Evolutionary conservation across 2,329 filamentous ascomycete genomes (phyloP), one percentile per base, ranked within the genome.

Genomic region (Achaetomium macrosporum): DNA sequence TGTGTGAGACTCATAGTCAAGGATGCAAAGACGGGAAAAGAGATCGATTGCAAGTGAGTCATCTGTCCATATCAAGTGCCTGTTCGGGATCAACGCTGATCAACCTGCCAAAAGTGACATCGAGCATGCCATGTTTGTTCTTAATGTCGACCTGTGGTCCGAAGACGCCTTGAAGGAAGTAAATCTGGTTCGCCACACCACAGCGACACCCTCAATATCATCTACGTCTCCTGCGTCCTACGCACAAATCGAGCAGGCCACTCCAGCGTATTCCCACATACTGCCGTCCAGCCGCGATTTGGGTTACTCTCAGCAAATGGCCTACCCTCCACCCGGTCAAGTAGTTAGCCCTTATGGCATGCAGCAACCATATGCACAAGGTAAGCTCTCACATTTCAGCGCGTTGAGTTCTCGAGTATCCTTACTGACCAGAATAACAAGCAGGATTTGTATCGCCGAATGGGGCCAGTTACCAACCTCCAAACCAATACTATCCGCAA

Each of bases 1-100:
- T 96, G 92, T 69, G 87, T 97, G 48, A 82, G 87, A 58, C 79
- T 97, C 12, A 77, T 93, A 37, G 85, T 97, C 47, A 83, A 79
- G 56, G 89, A 96, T 68, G 74, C 79, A 40, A 71, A 72, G 15
- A 91, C 88, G 0, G 85, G 87, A 19, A 84, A 89, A 64, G 90
- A 95, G 67, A 80, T 95, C 41, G 87, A 93, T 67, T 85, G 85
- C 73, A 89, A 87, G 88, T 92, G 76, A 65, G 85, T 71, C 15
- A 11, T 9, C 8, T 5, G 29, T 17, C 9, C 11, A 42, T 40
- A 9, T 9, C 7, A 16, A 13, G 15, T 13, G 6, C 15, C 35
- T 8, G 15, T 13, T n/a, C 15, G 13, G 7, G 3, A 4, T 12
- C 33, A 4, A 12, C 10, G 5, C 10, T 11, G 10, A n/a, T 16